Conservation (phyloP, 73 alveolate species). For the Blepharisma japonicum region DNA sequence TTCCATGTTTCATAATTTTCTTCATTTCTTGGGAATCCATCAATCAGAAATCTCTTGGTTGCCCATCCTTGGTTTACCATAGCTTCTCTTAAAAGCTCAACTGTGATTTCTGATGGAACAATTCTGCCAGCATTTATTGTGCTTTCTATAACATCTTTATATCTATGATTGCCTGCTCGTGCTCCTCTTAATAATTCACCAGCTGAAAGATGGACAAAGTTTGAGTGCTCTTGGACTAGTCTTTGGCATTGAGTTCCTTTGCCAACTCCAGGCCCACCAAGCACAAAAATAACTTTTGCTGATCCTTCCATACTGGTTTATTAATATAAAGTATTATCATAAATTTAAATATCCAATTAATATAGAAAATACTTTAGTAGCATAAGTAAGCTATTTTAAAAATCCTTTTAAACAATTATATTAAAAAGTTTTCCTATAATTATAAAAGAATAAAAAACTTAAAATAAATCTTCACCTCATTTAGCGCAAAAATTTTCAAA, state of each 20-base stretch:
- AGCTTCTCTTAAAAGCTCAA: constrained; percentile 49
- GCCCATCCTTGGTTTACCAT: constrained; percentile 57
- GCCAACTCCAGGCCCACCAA: constrained; percentile 92
- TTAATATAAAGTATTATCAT: background rate
- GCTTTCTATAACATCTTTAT: constrained; percentile 51
- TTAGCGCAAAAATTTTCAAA: no score
- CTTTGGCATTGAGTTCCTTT: constrained; percentile 88
- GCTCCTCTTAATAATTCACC: constrained; percentile 84
- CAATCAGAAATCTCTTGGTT: constrained; percentile 62
- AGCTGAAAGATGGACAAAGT: constrained; percentile 72
- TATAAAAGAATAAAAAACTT: no score
- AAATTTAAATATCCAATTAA: no score
- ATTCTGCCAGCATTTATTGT: constrained; percentile 60
- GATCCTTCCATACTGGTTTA: background rate
- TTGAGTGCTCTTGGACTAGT: constrained; percentile 54
- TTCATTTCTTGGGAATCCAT: constrained; percentile 88
- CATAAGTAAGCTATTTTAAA: no score
- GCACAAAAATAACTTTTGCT: constrained; percentile 47
- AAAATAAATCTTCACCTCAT: no score
- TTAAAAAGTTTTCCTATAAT: no score
- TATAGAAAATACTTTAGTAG: no score
- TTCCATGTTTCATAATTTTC: constrained; percentile 83
- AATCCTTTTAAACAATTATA: no score
- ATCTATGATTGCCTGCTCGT: constrained; percentile 24
- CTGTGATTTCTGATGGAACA: constrained; percentile 72